These are phyloP conservation scores for Picea abies DNA, from an alignment of 83 land plant genomes.

Conservation along the genomic window DNA sequence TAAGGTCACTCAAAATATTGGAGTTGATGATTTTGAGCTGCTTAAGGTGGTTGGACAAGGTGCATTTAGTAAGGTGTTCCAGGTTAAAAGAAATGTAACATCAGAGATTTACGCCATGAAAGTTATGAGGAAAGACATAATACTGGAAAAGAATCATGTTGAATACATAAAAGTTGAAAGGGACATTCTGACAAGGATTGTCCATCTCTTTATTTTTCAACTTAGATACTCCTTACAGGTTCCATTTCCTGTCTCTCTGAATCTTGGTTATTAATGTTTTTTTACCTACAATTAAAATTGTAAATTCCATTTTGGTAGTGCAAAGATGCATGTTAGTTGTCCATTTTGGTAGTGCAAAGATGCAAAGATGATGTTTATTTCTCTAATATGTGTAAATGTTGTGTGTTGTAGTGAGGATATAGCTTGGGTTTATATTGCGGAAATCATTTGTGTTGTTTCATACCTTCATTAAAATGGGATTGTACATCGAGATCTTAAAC, in stretches of 20 bases:
- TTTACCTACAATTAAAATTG: too few species aligned
- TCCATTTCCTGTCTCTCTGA: background rate
- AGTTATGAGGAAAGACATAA: conserved; percentile 49
- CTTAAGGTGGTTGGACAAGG: conserved; percentile 49
- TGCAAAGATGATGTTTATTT: too few species aligned
- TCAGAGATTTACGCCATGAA: conserved; percentile 51
- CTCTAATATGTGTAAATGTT: background rate
- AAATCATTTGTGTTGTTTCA: conserved; percentile 88
- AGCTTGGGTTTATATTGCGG: conserved; percentile 85
- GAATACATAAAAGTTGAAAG: conserved; percentile 50
- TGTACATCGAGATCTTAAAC: conserved; percentile 92
- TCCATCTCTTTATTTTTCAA: conserved; percentile 50
- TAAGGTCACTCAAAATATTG: conserved; percentile 24
- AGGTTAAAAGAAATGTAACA: conserved; percentile 41
- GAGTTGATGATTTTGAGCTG: conserved; percentile 46
- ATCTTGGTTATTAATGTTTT: too few species aligned
- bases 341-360: too few species aligned
- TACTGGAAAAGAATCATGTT: conserved; percentile 48
- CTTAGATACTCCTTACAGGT: conserved; percentile 58
- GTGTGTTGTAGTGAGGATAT: conserved; percentile 78
- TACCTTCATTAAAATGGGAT: conserved; percentile 91
- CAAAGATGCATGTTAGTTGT: too few species aligned
- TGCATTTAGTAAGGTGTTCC: conserved; percentile 51
- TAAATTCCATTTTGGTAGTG: too few species aligned
- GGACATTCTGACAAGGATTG: conserved; percentile 41